Evolutionary conservation across 2,329 filamentous ascomycete species (phyloP), one percentile per base, ranked within the genome.

Genomic region (Ophiocordyceps camponoti-floridani): DNA sequence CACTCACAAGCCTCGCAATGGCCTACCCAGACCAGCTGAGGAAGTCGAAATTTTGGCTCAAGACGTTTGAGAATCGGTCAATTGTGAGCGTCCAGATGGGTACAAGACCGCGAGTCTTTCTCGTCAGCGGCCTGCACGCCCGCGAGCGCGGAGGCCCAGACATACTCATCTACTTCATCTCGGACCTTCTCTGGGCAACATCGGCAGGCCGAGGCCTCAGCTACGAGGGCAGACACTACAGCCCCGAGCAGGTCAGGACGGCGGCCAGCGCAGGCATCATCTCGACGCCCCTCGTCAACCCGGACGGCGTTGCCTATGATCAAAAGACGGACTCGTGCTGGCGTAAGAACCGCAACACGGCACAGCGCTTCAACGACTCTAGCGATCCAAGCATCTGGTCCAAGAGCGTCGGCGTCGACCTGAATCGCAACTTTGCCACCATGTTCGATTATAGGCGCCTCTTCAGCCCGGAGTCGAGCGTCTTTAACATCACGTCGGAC

Each of bases 361-460:
- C 35, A 10, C 35, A 16, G 6, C 35, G 16, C n/a, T 38, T 18
- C 11, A 38, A 18, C n/a, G 16, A 38, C n/a, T 10, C 35, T 5
- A 16, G 9, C n/a, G 10, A 38, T 19, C n/a, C 35, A 11, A 38
- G 16, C 7, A 18, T 38, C 16, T 38, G 35, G 35, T 10, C 52
- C 4, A 4, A 4, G 4, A 23, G 57, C 58, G 46, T 68, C 26
- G 70, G 70, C 16, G 60, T 74, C 30, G 72, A 75, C 50, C 58
- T 75, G 43, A 75, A 75, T 56, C 64, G 72, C 44, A 75, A 75
- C 59, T 74, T 74, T 50, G 70, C 75, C 54, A 71, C 73, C 55
- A 54, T 74, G 8, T 77, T 72, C 69, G 66, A 77, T 57, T 71
- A 67, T 51, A 58, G 53, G 30, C 58, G 58, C 45, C 56, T 62